A percentile compares a stretch with the other conserved stretches of the same genome.
These are phyloP conservation scores for Chlorencoelia australis DNA, from an alignment of 2,329 filamentous ascomycete species.

Conservation along the genomic window DNA sequence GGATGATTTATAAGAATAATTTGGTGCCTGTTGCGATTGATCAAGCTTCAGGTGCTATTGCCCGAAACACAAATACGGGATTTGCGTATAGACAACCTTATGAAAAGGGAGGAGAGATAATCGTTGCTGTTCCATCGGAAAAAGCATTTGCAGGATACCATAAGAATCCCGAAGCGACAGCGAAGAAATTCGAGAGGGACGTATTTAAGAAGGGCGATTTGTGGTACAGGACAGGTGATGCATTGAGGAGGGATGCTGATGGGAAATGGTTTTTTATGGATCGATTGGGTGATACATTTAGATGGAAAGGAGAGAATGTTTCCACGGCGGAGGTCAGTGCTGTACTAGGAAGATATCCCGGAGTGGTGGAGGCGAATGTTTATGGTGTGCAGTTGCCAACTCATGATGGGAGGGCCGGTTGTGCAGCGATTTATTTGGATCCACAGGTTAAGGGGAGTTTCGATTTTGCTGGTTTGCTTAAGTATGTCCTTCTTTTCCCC, in stretches of 20 bases:
- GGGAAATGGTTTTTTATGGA: slow-evolving; percentile 64
- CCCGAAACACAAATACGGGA: slow-evolving; percentile 55
- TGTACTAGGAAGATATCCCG: slow-evolving; percentile 47
- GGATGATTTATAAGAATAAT: slow-evolving; percentile 40
- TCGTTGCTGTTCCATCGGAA: slow-evolving; percentile 49
- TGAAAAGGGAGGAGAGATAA: slow-evolving; percentile 63
- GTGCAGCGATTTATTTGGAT: slow-evolving; percentile 51
- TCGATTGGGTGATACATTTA: slow-evolving; percentile 61
- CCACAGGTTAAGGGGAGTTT: slow-evolving; percentile 38
- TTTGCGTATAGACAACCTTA: slow-evolving; percentile 55
- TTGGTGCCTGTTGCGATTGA: slow-evolving; percentile 62
- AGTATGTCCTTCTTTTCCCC: slow-evolving; percentile 30
- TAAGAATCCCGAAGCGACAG: slow-evolving; percentile 54
- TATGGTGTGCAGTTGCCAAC: slow-evolving; percentile 57
- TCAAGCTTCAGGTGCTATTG: slow-evolving; percentile 55
- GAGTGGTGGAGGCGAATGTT: slow-evolving; percentile 56
- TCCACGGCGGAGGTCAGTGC: slow-evolving; percentile 58
- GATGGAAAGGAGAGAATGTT: slow-evolving; percentile 65
- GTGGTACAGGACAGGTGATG: slow-evolving; percentile 60
- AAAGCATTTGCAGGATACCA: slow-evolving; percentile 58
- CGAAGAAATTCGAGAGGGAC: slow-evolving; percentile 53
- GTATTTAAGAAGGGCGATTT: slow-evolving; percentile 58
- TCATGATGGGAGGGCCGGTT: slow-evolving; percentile 60
- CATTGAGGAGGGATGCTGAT: slow-evolving; percentile 49
- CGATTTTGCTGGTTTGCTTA: slow-evolving; percentile 49